These are phyloP conservation scores for Mycena sanguinolenta DNA, from an alignment of 768 basidiomycete genomes.

Conservation along the genomic window DNA sequence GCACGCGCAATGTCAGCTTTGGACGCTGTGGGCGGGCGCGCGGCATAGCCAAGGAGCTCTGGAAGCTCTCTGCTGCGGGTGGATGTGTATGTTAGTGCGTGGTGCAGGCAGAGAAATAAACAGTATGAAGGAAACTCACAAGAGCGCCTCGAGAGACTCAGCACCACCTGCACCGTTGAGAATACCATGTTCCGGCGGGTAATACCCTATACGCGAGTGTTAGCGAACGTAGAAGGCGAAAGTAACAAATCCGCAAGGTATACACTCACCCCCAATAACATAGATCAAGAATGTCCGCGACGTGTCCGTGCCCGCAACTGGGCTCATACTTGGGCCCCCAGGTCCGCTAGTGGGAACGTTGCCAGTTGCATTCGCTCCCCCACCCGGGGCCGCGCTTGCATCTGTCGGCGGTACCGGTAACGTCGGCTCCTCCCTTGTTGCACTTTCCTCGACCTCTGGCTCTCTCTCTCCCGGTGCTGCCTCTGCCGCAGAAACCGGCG, in stretches of 20 bases:
- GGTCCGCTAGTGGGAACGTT: background rate
- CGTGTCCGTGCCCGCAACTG: constrained; percentile 25
- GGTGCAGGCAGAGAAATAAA: background rate
- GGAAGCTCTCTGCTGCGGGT: constrained; percentile 75
- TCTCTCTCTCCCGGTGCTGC: background rate
- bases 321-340: too few relatives aligned
- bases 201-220: constrained; percentile 73
- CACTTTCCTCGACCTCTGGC: background rate
- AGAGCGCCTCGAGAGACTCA: constrained; percentile 84
- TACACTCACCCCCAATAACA: constrained; percentile 83
- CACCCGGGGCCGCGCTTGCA: background rate
- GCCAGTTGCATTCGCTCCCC: background rate
- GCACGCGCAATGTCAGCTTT: constrained; percentile 90
- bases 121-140: constrained; percentile 57
- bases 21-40: constrained; percentile 85
- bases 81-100: background rate
- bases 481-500: background rate
- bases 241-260: too few relatives aligned
- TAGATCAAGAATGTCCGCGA: constrained; percentile 90
- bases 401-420: background rate
- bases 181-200: constrained; percentile 90
- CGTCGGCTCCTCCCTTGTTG: background rate
- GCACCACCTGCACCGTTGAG: constrained; percentile 82
- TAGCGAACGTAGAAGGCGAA: background rate
- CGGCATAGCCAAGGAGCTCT: constrained; percentile 83